Base-by-base conservation (phyloP, 257 asterid species). In the Solanum lignicaule region DNA sequence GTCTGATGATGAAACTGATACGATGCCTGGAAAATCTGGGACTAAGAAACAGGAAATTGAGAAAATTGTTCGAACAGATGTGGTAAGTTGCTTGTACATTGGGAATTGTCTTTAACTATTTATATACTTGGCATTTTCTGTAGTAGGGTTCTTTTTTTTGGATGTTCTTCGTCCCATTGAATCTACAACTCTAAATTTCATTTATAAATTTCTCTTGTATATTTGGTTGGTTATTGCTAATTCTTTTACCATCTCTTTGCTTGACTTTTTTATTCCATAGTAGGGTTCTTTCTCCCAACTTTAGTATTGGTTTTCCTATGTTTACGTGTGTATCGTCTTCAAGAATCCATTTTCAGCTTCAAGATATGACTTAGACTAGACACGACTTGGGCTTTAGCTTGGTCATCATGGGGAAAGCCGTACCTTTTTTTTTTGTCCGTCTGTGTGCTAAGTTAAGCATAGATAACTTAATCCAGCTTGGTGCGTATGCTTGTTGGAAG, bases 1-100 rank as follows among this genome's bases (percentile, higher is more conserved):
- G 18, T 97, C 99, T n/a, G 98, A 97, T 33, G 98, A 97, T 3
- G 99, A 97, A 81, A 86, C 90, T 87, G 88, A 92, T 35, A 9
- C 88, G 78, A 66, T 62, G 21, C 90, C 35, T 58, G 87, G 88
- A 33, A 92, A 92, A 84, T 82, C 91, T 85, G 90, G 89, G 87
- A 46, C 86, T 55, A 43, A 90, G 48, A 87, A 86, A 82, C 92
- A 93, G 89, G 86, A 84, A 29, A 35, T 85, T 15, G 90, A 93
- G 90, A 91, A 83, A 83, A 62, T 87, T 84, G 91, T 88, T 82
- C 88, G 93, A 48, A 41, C 89, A 18, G 94, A 91, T 84, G 89
- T 91, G 92, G 94, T 92, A 91, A 74, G 78, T 87, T 79, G n/a
- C 69, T 66, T 82, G 7, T 82, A 29, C 27, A 81, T 46, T 81